Percentiles rank a stretch among this genome's conserved stretches.
phyloP scores from a whole-genome alignment of 345 rosid genomes.

The Eucalyptus microcorys region DNA sequence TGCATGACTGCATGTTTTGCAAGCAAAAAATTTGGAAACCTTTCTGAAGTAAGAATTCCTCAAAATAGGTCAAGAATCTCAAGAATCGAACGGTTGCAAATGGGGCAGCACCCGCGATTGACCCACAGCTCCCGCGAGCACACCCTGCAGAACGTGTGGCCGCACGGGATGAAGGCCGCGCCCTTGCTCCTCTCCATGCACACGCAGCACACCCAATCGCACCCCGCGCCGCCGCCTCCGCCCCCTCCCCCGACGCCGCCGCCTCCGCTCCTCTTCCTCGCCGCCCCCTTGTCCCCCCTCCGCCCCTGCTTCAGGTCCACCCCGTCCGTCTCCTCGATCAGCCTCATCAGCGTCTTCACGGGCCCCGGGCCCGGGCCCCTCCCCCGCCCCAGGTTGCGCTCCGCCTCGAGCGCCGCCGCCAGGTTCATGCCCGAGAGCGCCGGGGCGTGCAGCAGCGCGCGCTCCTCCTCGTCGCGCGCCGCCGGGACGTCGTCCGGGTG shows the following conservation, averaged over 20 bases:
- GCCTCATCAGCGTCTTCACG: conserved; percentile 57
- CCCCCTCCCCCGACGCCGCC: conserved; percentile 12
- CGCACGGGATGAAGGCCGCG: conserved; percentile 93
- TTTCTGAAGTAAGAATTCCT: not conserved
- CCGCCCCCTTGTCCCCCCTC: conserved; percentile 7
- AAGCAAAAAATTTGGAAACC: not conserved
- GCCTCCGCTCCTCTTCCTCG: not conserved
- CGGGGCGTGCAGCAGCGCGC: not conserved
- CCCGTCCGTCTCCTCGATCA: conserved; percentile 71
- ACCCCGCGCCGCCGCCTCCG: conserved; percentile 1
- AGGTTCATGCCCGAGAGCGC: conserved; percentile 40
- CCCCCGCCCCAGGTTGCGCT: conserved; percentile 38
- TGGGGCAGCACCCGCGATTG: conserved; percentile 56
- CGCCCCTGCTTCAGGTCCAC: conserved; percentile 21
- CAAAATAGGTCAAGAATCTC: conserved; percentile 71
- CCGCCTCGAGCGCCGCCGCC: conserved; percentile 72
- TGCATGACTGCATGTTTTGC: not conserved
- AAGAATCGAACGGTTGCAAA: conserved; percentile 63
- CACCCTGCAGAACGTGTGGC: conserved; percentile 68
- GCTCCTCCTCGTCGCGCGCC: not conserved
- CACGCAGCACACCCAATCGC: conserved; percentile 69
- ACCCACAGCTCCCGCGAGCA: conserved; percentile 68
- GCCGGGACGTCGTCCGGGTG: not conserved
- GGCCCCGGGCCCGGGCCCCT: not conserved
- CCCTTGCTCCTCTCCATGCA: conserved; percentile 93